Percentiles rank a stretch among this genome's conserved stretches.
phyloP scores from a whole-genome alignment of 495 filamentous ascomycete genomes.

The Penicillium longicatenatum region DNA sequence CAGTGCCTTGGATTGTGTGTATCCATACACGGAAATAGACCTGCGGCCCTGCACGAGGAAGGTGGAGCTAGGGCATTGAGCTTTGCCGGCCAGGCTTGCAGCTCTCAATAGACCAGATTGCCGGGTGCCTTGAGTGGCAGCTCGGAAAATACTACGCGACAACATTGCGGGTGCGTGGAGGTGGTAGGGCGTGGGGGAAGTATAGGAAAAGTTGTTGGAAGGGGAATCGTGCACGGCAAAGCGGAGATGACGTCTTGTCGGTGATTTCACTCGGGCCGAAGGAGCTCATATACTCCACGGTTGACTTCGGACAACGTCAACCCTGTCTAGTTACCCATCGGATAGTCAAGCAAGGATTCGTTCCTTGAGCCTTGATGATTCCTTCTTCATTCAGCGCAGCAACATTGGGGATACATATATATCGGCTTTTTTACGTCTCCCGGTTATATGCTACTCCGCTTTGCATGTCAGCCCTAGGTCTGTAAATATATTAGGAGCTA shows the following conservation, averaged over 20 bases:
- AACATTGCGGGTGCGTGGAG: conserved; percentile 32
- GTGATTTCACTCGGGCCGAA: conserved; percentile 29
- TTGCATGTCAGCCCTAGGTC: neutral
- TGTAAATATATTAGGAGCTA: no score
- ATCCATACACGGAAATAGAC: conserved; percentile 80
- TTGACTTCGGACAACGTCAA: no score
- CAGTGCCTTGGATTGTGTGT: conserved; percentile 93
- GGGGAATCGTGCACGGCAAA: conserved; percentile 3
- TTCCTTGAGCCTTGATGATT: neutral
- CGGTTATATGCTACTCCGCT: neutral
- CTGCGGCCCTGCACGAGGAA: conserved; percentile 23
- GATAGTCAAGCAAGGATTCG: neutral
- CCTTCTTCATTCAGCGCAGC: neutral
- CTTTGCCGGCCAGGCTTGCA: conserved; percentile 32
- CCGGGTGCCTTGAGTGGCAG: conserved; percentile 21
- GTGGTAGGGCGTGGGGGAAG: neutral
- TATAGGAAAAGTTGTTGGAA: conserved; percentile 4
- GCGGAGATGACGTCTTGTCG: conserved; percentile 30
- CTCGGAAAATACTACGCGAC: conserved; percentile 31
- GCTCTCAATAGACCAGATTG: conserved; percentile 14
- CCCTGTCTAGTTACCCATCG: neutral
- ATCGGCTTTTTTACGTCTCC: neutral
- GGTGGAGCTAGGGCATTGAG: conserved; percentile 16
- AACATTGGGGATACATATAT: no score
- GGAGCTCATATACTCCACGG: conserved; percentile 8